phyloP scores from a whole-genome alignment of 1,139 yeast species.

The Blastobotrys illinoisensis region DNA sequence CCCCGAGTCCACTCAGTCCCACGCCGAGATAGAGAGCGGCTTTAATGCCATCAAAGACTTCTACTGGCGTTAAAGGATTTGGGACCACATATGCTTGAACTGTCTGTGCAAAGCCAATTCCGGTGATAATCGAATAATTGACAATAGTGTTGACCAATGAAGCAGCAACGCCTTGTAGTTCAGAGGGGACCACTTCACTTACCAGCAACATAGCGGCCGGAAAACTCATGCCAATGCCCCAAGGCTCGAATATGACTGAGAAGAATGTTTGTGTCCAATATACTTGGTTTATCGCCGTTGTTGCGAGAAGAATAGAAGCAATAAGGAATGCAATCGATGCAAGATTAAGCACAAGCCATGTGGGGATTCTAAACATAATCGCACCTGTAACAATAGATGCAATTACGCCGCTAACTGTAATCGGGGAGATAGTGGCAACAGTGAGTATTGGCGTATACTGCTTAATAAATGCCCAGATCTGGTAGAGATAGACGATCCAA shows the following conservation, averaged over 20 bases:
- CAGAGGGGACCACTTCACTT: constrained; percentile 44
- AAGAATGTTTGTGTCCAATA: constrained; percentile 54
- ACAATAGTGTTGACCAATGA: constrained; percentile 56
- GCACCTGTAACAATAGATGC: too few relatives aligned
- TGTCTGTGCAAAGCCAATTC: constrained; percentile 60
- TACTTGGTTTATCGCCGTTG: too few relatives aligned
- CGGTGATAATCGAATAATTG: constrained; percentile 58
- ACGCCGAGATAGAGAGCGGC: constrained; percentile 46
- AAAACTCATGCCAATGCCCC: constrained; percentile 62
- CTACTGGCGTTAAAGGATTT: constrained; percentile 30
- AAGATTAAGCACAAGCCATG: too few relatives aligned
- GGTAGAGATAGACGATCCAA: too few relatives aligned
- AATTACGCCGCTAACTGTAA: too few relatives aligned
- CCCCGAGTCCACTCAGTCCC: constrained; percentile 47
- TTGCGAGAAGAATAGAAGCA: too few relatives aligned
- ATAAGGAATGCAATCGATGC: too few relatives aligned
- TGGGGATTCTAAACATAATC: too few relatives aligned
- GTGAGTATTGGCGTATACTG: too few relatives aligned
- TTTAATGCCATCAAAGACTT: constrained; percentile 38
- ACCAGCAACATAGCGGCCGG: constrained; percentile 56
- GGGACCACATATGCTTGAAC: constrained; percentile 41
- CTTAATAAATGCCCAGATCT: too few relatives aligned
- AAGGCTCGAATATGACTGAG: constrained; percentile 42
- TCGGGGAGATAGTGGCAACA: too few relatives aligned
- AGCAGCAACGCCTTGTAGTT: constrained; percentile 62